A percentile compares a stretch with the other conserved stretches of the same genome.
phyloP scores from a whole-genome alignment of 2,329 filamentous ascomycete species.

The Mycosphaerella arachidis region DNA sequence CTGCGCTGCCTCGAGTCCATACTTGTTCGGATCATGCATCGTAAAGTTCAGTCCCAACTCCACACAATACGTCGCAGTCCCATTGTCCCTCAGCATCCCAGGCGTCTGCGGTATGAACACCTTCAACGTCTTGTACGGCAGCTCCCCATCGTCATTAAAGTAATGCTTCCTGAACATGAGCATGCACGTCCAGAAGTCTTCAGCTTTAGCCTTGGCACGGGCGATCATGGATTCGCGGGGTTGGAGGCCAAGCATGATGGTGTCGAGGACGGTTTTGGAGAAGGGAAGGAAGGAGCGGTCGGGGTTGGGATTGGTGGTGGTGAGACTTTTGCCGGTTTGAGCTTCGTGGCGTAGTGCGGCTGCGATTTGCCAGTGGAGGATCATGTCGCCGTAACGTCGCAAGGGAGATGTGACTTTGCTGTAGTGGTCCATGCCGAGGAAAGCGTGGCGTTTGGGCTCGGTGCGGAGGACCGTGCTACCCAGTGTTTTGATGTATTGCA shows the following conservation, averaged over 20 bases:
- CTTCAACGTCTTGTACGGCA: not conserved
- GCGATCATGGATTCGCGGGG: constrained; percentile 44
- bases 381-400: constrained; percentile 57
- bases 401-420: constrained; percentile 58
- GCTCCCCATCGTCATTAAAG: constrained; percentile 42
- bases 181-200: constrained; percentile 48
- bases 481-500: constrained; percentile 39
- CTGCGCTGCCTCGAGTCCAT: constrained; percentile 17
- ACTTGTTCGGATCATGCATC: not conserved
- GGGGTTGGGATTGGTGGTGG: constrained; percentile 19
- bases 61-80: constrained; percentile 18
- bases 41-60: constrained; percentile 8
- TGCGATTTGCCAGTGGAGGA: constrained; percentile 62
- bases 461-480: constrained; percentile 44
- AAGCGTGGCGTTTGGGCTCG: constrained; percentile 46
- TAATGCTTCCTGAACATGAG: constrained; percentile 56
- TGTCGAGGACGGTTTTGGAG: constrained; percentile 43
- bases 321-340: constrained; percentile 39
- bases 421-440: constrained; percentile 52
- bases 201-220: constrained; percentile 32
- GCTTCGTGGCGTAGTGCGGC: constrained; percentile 56
- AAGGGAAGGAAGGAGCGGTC: constrained; percentile 46
- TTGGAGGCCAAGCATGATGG: constrained; percentile 44
- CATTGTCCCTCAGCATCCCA: constrained; percentile 19
- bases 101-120: not conserved